A percentile compares a stretch with the other conserved stretches of the same genome.
phyloP scores from a whole-genome alignment of 2,329 filamentous ascomycete species.

The Penicillium brevicompactum region DNA sequence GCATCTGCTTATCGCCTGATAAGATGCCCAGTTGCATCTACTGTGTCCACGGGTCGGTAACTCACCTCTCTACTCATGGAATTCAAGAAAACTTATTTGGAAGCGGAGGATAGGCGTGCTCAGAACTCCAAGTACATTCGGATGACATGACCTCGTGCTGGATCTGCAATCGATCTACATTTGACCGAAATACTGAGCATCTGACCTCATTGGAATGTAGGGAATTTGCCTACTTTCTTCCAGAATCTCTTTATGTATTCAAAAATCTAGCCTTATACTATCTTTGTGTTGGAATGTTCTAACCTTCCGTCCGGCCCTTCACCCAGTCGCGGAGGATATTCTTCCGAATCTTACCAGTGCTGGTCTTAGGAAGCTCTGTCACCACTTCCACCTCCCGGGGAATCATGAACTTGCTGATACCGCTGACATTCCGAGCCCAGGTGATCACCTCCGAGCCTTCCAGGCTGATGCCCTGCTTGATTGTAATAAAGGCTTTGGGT shows the following conservation, averaged over 20 bases:
- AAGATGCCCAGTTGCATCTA: slow-evolving; percentile 13
- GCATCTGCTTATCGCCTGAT: slow-evolving; percentile 25
- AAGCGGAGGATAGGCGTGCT: background rate
- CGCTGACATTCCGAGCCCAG: slow-evolving; percentile 80
- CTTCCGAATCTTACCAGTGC: slow-evolving; percentile 95
- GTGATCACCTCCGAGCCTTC: slow-evolving; percentile 71
- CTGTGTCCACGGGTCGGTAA: no score
- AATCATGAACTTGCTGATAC: slow-evolving; percentile 90
- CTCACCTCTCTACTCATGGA: background rate
- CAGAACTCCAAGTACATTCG: background rate
- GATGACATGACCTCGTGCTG: slow-evolving; percentile 16
- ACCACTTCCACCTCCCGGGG: slow-evolving; percentile 74
- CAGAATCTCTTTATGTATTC: slow-evolving; percentile 1
- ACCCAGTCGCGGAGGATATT: slow-evolving; percentile 89
- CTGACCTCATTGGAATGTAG: slow-evolving; percentile 11
- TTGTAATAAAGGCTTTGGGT: slow-evolving; percentile 91
- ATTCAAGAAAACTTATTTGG: background rate
- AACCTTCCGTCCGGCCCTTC: slow-evolving; percentile 47
- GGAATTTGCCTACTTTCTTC: background rate
- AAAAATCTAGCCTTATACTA: background rate
- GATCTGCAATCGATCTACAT: slow-evolving; percentile 6
- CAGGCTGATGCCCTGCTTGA: slow-evolving; percentile 66
- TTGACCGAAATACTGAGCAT: background rate
- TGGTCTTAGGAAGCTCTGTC: slow-evolving; percentile 90
- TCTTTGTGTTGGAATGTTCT: background rate